phyloP scores from a whole-genome alignment of 495 filamentous ascomycete species.

The Penicillium macrosclerotiorum region DNA sequence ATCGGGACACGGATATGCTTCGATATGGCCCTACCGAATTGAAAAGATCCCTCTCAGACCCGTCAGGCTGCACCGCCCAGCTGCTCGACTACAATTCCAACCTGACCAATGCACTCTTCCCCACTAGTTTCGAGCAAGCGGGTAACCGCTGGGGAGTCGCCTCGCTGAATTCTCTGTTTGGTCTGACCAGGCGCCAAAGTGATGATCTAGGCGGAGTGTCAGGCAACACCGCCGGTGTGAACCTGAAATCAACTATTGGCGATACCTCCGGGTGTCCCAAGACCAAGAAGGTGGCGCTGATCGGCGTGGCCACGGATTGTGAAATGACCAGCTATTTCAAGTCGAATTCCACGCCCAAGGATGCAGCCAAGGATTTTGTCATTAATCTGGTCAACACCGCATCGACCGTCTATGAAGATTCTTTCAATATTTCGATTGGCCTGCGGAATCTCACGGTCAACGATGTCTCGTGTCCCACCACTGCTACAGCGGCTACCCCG shows the following conservation, averaged over 20 bases:
- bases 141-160: slow-evolving; percentile 50
- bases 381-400: slow-evolving; percentile 84
- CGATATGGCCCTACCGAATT: slow-evolving; percentile 47
- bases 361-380: slow-evolving; percentile 64
- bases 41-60: slow-evolving; percentile 43
- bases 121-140: slow-evolving; percentile 34
- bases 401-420: slow-evolving; percentile 79
- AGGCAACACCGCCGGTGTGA: slow-evolving; percentile 82
- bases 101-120: slow-evolving; percentile 64
- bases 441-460: slow-evolving; percentile 80
- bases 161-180: slow-evolving; percentile 56
- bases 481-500: slow-evolving; percentile 58
- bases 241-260: slow-evolving; percentile 78
- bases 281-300: slow-evolving; percentile 82
- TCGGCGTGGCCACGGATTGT: slow-evolving; percentile 93
- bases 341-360: slow-evolving; percentile 38
- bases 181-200: slow-evolving; percentile 50
- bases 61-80: slow-evolving; percentile 60
- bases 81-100: slow-evolving; percentile 67
- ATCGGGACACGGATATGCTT: slow-evolving; percentile 82
- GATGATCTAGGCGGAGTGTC: slow-evolving; percentile 51
- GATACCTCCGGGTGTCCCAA: slow-evolving; percentile 77
- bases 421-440: slow-evolving; percentile 92
- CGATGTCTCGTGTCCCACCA: slow-evolving; percentile 63
- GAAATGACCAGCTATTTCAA: slow-evolving; percentile 72